phyloP scores from a whole-genome alignment of 805 yeast species.

The Saturnispora kantuleensis region DNA sequence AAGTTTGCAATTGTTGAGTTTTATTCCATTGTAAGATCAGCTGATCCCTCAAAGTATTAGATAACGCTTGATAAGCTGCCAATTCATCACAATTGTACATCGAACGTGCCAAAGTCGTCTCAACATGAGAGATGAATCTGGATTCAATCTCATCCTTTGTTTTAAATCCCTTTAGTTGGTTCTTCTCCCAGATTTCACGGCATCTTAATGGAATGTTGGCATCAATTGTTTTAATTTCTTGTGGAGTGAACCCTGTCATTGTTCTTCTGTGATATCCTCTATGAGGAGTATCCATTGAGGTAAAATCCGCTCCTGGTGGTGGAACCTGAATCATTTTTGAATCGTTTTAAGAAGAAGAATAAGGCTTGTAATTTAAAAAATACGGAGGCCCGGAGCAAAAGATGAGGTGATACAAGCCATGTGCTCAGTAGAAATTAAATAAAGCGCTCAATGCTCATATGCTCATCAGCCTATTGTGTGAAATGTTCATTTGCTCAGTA shows the following conservation, averaged over 20 bases:
- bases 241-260: slow-evolving; percentile 84
- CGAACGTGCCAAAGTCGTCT: slow-evolving; percentile 83
- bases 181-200: slow-evolving; percentile 68
- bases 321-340: slow-evolving; percentile 1
- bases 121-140: slow-evolving; percentile 75
- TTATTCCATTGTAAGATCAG: slow-evolving; percentile 82
- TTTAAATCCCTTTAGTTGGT: slow-evolving; percentile 42
- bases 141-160: slow-evolving; percentile 51
- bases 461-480: no score
- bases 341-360: background rate
- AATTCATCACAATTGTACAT: slow-evolving; percentile 84
- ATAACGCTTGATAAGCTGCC: slow-evolving; percentile 89
- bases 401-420: no score
- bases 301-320: slow-evolving; percentile 4
- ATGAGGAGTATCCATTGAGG: slow-evolving; percentile 1
- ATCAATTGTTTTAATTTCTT: slow-evolving; percentile 77
- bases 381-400: no score
- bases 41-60: slow-evolving; percentile 68
- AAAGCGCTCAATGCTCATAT: no score
- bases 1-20: slow-evolving; percentile 83
- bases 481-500: no score
- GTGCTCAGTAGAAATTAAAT: no score
- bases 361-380: background rate
- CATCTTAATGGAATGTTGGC: slow-evolving; percentile 71
- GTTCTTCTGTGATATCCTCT: slow-evolving; percentile 50